Base-by-base conservation (phyloP, 257 asterid genomes). In the Lavandula angustifolia region DNA sequence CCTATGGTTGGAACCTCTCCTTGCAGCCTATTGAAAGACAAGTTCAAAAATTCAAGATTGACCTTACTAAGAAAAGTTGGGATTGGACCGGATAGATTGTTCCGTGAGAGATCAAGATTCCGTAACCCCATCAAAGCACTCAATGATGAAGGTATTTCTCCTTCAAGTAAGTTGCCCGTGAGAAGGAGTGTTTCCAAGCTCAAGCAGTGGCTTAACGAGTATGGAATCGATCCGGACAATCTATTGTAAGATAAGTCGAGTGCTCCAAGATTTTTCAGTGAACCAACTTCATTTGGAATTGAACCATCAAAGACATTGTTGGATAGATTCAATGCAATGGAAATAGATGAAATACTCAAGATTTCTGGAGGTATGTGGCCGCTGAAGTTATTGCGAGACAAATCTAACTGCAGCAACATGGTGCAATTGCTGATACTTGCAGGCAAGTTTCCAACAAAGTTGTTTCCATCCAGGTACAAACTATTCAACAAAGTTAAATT, bases 71-170 rank as follows among this genome's bases (percentile, higher is more conserved):
- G 7, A 41, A 50, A 77, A 17, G 35, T 7, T 22, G 78, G 78
- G 42, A 77, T 73, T 65, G 66, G 58, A 3, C 73, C 73, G 2
- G 72, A 46, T 2, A 72, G 51, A 11, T 58, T 67, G 40, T 76
- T 76, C 17, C 40, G 31, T n/a, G 77, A 76, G 14, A 76, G 64
- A 58, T 71, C 73, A 8, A 71, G 9, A 0, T 22, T 32, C 16
- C 35, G 65, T 3, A 76, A 34, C 1, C 81, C 76, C 35, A 5
- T 53, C 56, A 68, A 57, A 16, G 54, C 31, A 33, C 73, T 59
- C 14, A 68, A 11, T 0, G 38, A 54, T 3, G 9, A 1, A 43
- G 81, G 78, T 18, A 77, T 58, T 52, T 60, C 3, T 5, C 81
- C 81, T 29, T 58, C 33, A 6, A 77, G 41, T 12, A n/a, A 18